These are phyloP conservation scores for Didymella sp. DNA, from an alignment of 2,329 filamentous ascomycete species.

Conservation along the genomic window DNA sequence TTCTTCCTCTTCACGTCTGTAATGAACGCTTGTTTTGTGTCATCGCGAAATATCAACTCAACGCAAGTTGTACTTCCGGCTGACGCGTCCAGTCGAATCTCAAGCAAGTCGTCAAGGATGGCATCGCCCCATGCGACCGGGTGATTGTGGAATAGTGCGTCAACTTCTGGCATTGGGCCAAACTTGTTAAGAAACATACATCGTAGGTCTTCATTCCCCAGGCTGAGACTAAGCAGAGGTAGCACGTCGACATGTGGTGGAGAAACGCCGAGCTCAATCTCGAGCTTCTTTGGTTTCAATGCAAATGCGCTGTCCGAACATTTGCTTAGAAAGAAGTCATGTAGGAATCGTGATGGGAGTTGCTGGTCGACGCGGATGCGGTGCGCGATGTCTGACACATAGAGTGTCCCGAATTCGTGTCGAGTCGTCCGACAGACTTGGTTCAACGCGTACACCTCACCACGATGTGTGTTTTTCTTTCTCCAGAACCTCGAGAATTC, in stretches of 20 bases:
- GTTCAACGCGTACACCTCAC: conserved; percentile 7
- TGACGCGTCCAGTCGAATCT: conserved; percentile 1
- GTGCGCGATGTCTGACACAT: conserved; percentile 7
- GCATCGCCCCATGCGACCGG: conserved; percentile 6
- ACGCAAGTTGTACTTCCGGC: conserved; percentile 2
- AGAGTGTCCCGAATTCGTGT: conserved; percentile 10
- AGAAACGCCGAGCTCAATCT: conserved; percentile 9
- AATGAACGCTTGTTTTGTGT: neutral
- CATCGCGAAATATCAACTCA: conserved; percentile 2
- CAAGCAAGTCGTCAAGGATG: conserved; percentile 1
- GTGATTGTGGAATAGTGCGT: conserved; percentile 2
- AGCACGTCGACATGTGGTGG: neutral
- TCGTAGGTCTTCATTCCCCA: conserved; percentile 6
- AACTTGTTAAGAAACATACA: conserved; percentile 15
- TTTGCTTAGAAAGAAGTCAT: neutral
- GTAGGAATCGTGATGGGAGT: neutral
- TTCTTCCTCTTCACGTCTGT: neutral
- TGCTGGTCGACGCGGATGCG: conserved; percentile 5
- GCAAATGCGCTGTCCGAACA: neutral
- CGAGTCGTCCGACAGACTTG: conserved; percentile 11
- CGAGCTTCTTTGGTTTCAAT: conserved; percentile 5
- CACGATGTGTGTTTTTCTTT: conserved; percentile 9
- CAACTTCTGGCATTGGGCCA: conserved; percentile 4
- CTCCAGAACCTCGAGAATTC: conserved; percentile 12
- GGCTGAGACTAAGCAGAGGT: neutral